Evolutionary conservation across 345 rosid genomes (phyloP), one percentile per base, ranked within the genome.

Genomic region (Rubroshorea leprosula): DNA sequence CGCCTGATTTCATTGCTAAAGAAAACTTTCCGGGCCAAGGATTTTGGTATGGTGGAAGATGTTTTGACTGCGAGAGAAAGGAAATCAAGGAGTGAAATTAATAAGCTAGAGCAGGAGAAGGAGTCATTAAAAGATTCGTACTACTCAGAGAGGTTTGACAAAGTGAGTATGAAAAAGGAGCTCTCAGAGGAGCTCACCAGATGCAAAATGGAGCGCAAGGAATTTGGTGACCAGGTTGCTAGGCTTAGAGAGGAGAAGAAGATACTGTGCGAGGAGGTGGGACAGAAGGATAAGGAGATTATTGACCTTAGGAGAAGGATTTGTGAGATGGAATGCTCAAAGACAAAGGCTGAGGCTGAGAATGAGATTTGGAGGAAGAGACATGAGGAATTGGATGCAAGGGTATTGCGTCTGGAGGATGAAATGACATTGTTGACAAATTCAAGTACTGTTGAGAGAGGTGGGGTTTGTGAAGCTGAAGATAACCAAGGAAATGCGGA

Each of bases 391-490:
- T 18, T 77, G 51, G 67, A 58, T 23, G 1, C 15, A 2, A 44
- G 70, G 60, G 51, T 74, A 48, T 53, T 24, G 23, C 8, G 11
- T 15, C 9, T 77, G 55, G 76, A 71, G 55, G 26, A 17, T 35
- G 72, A 60, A n/a, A 6, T 44, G 0, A 22, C 2, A 16, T 1
- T 17, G 13, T 50, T 67, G 48, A 11, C 10, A 18, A 46, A 14
- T 16, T 12, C 1, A n/a, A 48, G 51, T 11, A 45, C 19, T 38
- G 5, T 16, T 0, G 25, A 18, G 23, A n/a, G 5, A 4, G 41
- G 17, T 47, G n/a, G 24, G 25, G 29, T 17, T 47, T 24, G 24
- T 46, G 44, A 5, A 46, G 54, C 12, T n/a, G 41, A 18, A 0
- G n/a, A n/a, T n/a, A n/a, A n/a, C n/a, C n/a, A n/a, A n/a, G 58